phyloP scores from a whole-genome alignment of 306 rosid species.

The Arachis stenosperma region DNA sequence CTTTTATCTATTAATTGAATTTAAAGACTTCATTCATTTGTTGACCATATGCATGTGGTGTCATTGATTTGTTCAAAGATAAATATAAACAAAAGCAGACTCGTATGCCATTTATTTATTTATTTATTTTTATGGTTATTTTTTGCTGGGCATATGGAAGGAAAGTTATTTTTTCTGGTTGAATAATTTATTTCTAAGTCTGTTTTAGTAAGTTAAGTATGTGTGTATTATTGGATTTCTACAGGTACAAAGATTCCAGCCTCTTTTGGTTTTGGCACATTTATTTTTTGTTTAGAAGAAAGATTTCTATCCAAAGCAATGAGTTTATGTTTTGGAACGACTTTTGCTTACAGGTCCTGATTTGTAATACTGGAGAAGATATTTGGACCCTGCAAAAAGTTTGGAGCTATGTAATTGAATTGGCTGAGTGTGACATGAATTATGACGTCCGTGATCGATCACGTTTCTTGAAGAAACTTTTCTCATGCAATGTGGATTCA shows the following conservation, averaged over 20 bases:
- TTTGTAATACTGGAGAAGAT: slow-evolving; percentile 61
- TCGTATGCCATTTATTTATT: neutral
- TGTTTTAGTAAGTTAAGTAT: slow-evolving; percentile 2
- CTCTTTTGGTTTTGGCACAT: neutral
- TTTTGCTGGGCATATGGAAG: neutral
- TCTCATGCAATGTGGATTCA: slow-evolving; percentile 57
- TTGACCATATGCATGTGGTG: slow-evolving; percentile 10
- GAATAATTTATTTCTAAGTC: slow-evolving; percentile 12
- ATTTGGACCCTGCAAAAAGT: slow-evolving; percentile 49
- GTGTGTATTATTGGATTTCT: neutral
- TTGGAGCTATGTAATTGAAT: slow-evolving; percentile 72
- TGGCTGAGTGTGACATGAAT: slow-evolving; percentile 77
- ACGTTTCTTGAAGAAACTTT: slow-evolving; percentile 63
- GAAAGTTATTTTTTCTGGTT: neutral
- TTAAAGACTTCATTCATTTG: slow-evolving; percentile 5
- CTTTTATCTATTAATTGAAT: slow-evolving; percentile 29
- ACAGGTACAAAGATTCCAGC: neutral
- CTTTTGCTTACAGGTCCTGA: slow-evolving; percentile 64
- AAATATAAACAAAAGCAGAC: slow-evolving; percentile 26
- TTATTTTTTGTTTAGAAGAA: neutral
- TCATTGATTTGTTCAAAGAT: slow-evolving; percentile 21
- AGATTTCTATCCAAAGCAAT: slow-evolving; percentile 4
- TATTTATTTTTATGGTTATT: neutral
- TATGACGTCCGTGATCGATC: slow-evolving; percentile 93
- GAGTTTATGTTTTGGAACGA: slow-evolving; percentile 28